Conservation (phyloP, 2,329 filamentous ascomycete species). For the Penicillium griseofulvum region DNA sequence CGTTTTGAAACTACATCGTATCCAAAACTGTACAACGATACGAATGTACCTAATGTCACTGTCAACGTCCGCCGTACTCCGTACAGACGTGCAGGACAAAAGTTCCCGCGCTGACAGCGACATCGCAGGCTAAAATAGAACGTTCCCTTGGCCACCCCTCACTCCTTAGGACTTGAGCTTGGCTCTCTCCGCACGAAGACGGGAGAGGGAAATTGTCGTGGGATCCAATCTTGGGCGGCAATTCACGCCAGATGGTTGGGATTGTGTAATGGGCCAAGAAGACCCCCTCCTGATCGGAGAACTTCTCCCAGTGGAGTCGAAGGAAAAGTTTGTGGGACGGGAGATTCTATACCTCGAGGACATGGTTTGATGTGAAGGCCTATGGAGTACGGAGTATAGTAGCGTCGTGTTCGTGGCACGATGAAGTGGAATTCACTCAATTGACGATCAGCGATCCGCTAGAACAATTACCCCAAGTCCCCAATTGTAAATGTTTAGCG, state of each 20-base stretch:
- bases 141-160: constrained; percentile 8
- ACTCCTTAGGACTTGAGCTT: neutral
- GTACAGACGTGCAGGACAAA: constrained; percentile 3
- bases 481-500: neutral
- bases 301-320: neutral
- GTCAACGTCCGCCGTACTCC: neutral
- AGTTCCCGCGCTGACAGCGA: constrained; percentile 6
- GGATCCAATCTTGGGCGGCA: neutral
- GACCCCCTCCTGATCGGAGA: constrained; percentile 3
- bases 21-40: neutral
- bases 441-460: constrained; percentile 1
- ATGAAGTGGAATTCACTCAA: neutral
- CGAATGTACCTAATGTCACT: neutral
- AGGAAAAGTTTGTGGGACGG: neutral
- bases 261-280: constrained; percentile 8
- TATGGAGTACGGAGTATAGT: too few species aligned
- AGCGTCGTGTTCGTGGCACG: constrained; percentile 6
- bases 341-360: neutral
- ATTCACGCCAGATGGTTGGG: neutral
- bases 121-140: neutral
- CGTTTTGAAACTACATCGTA: neutral
- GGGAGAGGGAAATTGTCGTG: neutral
- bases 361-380: neutral
- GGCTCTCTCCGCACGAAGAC: neutral
- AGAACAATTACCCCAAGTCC: neutral